These are phyloP conservation scores for Grigorovia transvaalensis DNA, from an alignment of 805 yeast genomes.

Conservation along the genomic window DNA sequence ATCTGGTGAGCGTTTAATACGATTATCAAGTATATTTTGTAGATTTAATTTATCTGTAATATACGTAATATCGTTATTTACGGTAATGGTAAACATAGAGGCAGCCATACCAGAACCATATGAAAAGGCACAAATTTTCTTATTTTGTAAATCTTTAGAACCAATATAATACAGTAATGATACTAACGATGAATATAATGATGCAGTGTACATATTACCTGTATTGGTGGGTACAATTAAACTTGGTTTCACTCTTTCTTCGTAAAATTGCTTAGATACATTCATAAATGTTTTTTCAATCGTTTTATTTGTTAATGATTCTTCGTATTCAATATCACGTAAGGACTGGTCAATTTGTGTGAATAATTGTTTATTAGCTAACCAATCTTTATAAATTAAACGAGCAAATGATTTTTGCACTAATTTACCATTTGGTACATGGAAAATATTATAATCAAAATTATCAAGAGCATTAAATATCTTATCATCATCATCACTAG, in stretches of 20 bases:
- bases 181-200: slow-evolving; percentile 77
- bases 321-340: slow-evolving; percentile 56
- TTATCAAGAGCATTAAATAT: slow-evolving; percentile 37
- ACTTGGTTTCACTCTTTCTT: slow-evolving; percentile 67
- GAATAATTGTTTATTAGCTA: slow-evolving; percentile 53
- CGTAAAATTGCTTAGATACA: slow-evolving; percentile 57
- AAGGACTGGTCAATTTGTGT: slow-evolving; percentile 46
- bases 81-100: slow-evolving; percentile 67
- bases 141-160: slow-evolving; percentile 60
- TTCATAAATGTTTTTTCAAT: slow-evolving; percentile 80
- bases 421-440: slow-evolving; percentile 94
- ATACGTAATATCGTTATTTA: slow-evolving; percentile 68
- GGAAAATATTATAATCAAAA: slow-evolving; percentile 93
- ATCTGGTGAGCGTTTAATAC: slow-evolving; percentile 41
- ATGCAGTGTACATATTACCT: slow-evolving; percentile 97
- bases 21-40: slow-evolving; percentile 45
- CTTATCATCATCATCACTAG: slow-evolving; percentile 40
- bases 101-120: slow-evolving; percentile 98
- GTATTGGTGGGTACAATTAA: slow-evolving; percentile 87
- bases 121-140: slow-evolving; percentile 87
- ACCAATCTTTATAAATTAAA: slow-evolving; percentile 79
- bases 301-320: slow-evolving; percentile 65
- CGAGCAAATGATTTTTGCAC: slow-evolving; percentile 91
- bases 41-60: slow-evolving; percentile 59
- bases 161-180: slow-evolving; percentile 73